phyloP scores from a whole-genome alignment of 2,329 filamentous ascomycete species.

The Botrytis cinerea region DNA sequence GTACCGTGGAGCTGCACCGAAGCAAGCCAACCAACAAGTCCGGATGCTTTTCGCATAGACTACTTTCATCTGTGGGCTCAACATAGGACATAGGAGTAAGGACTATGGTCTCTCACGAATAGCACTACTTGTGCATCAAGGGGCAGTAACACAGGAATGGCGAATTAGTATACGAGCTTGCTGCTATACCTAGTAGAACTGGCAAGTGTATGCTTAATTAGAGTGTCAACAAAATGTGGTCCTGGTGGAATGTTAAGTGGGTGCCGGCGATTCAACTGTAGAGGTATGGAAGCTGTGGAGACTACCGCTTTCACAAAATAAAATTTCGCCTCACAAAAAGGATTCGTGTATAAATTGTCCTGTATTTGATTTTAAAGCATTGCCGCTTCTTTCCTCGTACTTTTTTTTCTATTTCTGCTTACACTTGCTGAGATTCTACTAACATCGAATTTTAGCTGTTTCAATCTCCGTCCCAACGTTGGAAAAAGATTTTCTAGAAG shows the following conservation, averaged over 20 bases:
- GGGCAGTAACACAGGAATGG: neutral
- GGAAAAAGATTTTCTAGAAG: constrained; percentile 59
- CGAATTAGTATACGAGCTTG: neutral
- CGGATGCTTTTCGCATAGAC: neutral
- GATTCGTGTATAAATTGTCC: neutral
- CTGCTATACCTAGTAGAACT: neutral
- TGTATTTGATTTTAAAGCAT: neutral
- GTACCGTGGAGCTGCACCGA: neutral
- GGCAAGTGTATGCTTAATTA: neutral
- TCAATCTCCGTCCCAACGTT: neutral
- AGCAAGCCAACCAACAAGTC: neutral
- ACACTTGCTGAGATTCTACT: neutral
- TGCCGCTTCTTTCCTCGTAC: neutral
- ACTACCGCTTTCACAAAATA: neutral
- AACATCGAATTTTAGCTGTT: neutral
- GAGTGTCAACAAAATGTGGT: neutral
- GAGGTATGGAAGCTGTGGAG: neutral
- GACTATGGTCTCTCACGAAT: neutral
- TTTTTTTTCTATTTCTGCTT: constrained; percentile 2
- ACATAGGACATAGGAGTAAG: neutral
- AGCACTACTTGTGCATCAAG: neutral
- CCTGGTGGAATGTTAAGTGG: too few species aligned
- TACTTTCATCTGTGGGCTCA: neutral
- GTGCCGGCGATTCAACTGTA: too few species aligned
- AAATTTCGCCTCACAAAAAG: neutral